Evolutionary conservation across 2,329 filamentous ascomycete genomes (phyloP), one percentile per base, ranked within the genome.

Genomic region (Colletotrichum godetiae): DNA sequence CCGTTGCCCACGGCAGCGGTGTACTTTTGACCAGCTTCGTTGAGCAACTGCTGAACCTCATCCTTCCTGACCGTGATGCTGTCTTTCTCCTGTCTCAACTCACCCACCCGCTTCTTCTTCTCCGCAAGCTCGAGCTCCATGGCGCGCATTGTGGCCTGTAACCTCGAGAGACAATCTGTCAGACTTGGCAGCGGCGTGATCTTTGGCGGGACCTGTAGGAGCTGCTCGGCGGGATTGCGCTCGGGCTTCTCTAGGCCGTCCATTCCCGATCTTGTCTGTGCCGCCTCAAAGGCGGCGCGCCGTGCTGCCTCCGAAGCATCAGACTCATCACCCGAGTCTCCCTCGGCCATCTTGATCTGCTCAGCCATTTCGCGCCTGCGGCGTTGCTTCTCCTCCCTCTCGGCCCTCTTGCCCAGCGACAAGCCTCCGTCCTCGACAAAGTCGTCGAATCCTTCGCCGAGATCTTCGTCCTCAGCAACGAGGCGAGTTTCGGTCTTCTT

Each of bases 391-490:
- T 90, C 92, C 76, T 95, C 94, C 24, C 89, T 90, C 82, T 97
- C 94, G 0, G 95, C 95, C 74, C 93, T 94, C 74, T 89, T 91
- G 42, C 95, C 94, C 0, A 98, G 86, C 1, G 94, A 90, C 11
- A 98, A 90, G 8, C 91, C 90, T 10, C 94, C 95, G 79, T 98
- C 94, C 53, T 97, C 94, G 10, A 97, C 94, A 78, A 94, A 98
- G 67, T 96, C 93, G 73, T 98, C 96, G 77, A 97, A 98, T 0
- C 95, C 95, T 83, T 98, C 97, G 49, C 94, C 94, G 0, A 98
- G 89, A 78, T 98, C 95, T 80, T 98, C 96, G 77, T 98, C 96
- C 42, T 98, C 95, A 55, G 88, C 90, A 6, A 95, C 89, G 2
- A 98, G 88, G 1, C 96, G 89, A 6, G 93, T 93, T 74, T 95